Evolutionary conservation across 768 basidiomycete species (phyloP).

Genomic region (Leccinum broughii): DNA sequence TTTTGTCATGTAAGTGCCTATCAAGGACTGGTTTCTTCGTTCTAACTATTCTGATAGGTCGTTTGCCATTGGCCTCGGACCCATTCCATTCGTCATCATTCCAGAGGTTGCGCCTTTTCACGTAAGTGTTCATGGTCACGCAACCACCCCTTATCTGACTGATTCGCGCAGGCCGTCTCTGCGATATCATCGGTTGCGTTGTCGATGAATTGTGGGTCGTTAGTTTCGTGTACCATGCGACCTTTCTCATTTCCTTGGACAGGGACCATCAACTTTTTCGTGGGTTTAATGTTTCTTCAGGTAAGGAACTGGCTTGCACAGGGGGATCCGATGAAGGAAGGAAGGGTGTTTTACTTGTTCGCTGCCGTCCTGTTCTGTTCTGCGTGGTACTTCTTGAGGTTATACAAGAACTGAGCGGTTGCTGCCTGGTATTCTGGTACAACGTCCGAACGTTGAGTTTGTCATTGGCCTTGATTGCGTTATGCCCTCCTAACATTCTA

Average conservation of each 20-base stretch:
- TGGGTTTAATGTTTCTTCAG: slow-evolving; percentile 85
- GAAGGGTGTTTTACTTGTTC: slow-evolving; percentile 90
- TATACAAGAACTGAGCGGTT: slow-evolving; percentile 26
- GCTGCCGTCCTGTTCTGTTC: slow-evolving; percentile 49
- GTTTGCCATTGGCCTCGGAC: slow-evolving; percentile 88
- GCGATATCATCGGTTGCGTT: slow-evolving; percentile 75
- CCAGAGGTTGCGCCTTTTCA: slow-evolving; percentile 84
- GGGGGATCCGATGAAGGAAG: slow-evolving; percentile 62
- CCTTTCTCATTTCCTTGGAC: slow-evolving; percentile 7
- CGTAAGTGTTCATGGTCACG: slow-evolving; percentile 43
- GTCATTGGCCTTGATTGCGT: background rate
- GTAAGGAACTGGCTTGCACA: slow-evolving; percentile 72
- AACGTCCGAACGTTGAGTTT: background rate
- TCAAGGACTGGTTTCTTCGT: background rate
- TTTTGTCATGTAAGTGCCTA: slow-evolving; percentile 68
- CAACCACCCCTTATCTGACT: background rate
- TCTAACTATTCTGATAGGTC: slow-evolving; percentile 46
- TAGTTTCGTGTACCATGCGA: background rate
- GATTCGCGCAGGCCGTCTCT: slow-evolving; percentile 62
- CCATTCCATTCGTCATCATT: slow-evolving; percentile 90
- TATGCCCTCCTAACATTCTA: slow-evolving; percentile 6
- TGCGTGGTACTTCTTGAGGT: slow-evolving; percentile 22
- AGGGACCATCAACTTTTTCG: slow-evolving; percentile 86
- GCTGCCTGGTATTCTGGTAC: background rate
- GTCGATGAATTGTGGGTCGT: slow-evolving; percentile 63